Conservation (phyloP, 768 basidiomycete species). For the Tricholomella constricta region DNA sequence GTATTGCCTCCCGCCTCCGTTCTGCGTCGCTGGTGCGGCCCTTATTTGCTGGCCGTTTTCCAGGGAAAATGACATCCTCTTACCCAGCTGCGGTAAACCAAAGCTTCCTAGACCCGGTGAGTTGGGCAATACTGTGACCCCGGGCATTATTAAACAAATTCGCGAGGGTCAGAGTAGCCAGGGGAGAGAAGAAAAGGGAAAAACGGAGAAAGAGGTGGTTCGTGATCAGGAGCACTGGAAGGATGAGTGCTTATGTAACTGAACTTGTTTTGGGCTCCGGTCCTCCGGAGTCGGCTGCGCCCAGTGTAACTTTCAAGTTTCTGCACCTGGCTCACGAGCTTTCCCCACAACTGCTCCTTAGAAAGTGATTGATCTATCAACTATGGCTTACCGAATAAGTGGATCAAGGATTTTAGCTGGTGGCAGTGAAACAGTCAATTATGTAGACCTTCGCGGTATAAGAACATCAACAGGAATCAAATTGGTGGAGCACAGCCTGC, state of each 20-base stretch:
- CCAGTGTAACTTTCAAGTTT: too few species aligned
- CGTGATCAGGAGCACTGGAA: slow-evolving; percentile 13
- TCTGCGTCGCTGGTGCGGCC: slow-evolving; percentile 25
- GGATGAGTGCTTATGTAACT: slow-evolving; percentile 16
- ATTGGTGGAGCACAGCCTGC: too few species aligned
- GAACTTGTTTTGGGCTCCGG: neutral
- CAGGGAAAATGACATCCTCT: slow-evolving; percentile 23
- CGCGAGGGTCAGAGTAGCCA: slow-evolving; percentile 11
- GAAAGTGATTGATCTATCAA: too few species aligned
- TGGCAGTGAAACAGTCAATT: too few species aligned
- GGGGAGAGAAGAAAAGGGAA: slow-evolving; percentile 6
- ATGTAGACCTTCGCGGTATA: too few species aligned
- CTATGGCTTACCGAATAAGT: too few species aligned
- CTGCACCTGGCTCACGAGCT: too few species aligned
- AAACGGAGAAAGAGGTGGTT: slow-evolving; percentile 7
- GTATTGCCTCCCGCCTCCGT: slow-evolving; percentile 20
- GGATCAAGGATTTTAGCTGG: too few species aligned
- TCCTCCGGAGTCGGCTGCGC: too few species aligned
- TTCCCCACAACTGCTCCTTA: too few species aligned
- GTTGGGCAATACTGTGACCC: slow-evolving; percentile 29
- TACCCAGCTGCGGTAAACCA: slow-evolving; percentile 30
- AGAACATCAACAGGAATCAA: too few species aligned
- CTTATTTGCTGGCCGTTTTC: slow-evolving; percentile 20
- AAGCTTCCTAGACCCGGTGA: slow-evolving; percentile 28
- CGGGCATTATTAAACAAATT: slow-evolving; percentile 23